Evolutionary conservation across 2,329 filamentous ascomycete species (phyloP), one percentile per base, ranked within the genome.

Genomic region (Talaromyces marneffei): DNA sequence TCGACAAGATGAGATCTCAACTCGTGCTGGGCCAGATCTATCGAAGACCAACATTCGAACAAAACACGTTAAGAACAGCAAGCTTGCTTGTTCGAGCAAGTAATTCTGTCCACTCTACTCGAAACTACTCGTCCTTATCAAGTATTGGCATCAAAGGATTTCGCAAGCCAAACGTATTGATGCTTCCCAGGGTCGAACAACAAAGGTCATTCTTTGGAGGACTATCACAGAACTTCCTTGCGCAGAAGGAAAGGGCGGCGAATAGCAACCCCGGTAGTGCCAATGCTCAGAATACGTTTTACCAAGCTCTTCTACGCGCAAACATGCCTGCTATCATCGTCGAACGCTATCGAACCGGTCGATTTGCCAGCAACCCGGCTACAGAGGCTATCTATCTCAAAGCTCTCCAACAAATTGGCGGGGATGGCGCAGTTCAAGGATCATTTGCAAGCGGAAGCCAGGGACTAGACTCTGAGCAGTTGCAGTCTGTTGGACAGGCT

Each of bases 301-400:
- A 99, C 73, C 89, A 93, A 72, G 88, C 92, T 50, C 84, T 99
- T 14, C 82, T 97, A 60, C 89, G 90, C 72, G 92, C 93, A 57
- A 94, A 95, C 70, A 92, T 97, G 89, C 91, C 93, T 18, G 88
- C 92, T 57, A 96, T 99, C 65, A 81, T 99, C 61, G 84, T 97
- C 63, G 92, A 97, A 75, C 84, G 94, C 69, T 94, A 96, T 75
- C 87, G 92, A 72, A 92, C 89, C 16, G 90, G 90, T 64, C 86
- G 88, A 60, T 99, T 92, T 73, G 92, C 92, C 10, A 86, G 85
- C 20, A 97, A 93, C 72, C 74, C 86, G 16, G 84, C 85, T 12
- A 88, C 88, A n/a, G 90, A 95, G 61, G 83, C 87, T 52, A 84
- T 88, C 25, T 97, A 96, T 74, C 81, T 87, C 57, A 88, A 87